Base-by-base conservation (phyloP, 257 asterid species). In the Cordia subcordata region DNA sequence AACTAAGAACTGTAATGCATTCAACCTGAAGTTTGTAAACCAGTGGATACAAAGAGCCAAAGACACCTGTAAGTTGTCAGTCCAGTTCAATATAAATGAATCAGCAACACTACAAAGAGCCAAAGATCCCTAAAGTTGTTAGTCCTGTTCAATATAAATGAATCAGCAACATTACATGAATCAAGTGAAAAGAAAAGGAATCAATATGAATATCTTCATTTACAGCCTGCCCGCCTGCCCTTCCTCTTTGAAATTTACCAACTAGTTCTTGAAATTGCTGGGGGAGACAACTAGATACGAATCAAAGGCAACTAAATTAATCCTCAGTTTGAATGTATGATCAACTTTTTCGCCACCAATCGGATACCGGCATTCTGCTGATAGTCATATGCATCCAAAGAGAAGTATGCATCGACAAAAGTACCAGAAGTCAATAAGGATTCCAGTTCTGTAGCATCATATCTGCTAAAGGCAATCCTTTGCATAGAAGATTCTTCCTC, bases 361-460 rank as follows among this genome's bases (percentile, higher is more conserved):
- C 95, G 82, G 54, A 93, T 73, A 44, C 99, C 99, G 21, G 97
- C 88, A 68, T 69, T 77, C 77, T 82, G 95, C 71, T 72, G 86
- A 69, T 70, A 87, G 75, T 93, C 96, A 49, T 87, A 93, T 11
- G 84, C 39, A 57, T 79, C 90, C 67, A 93, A 35, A 37, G 94
- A 80, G 81, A 93, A 80, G 76, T 67, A 89, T 5, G 88, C 95
- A 64, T 93, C 99, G 37, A 93, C 71, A 3, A 67, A 55, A 12
- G 53, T 71, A 44, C 97, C 99, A 0, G 89, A 83, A 19, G 76
- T 57, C 65, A 87, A 44, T 27, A 87, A 55, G 53, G 86, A 65
- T 17, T 77, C 81, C 60, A 90, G 79, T 67, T 83, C 94, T 19
- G 12, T 38, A 17, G 68, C 72, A 42, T 93, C 94, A 44, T 63